Percentiles rank a stretch among this genome's conserved stretches.
These are phyloP conservation scores for Carex sylvatica DNA, from an alignment of 202 grass and related monocot species.

Conservation along the genomic window DNA sequence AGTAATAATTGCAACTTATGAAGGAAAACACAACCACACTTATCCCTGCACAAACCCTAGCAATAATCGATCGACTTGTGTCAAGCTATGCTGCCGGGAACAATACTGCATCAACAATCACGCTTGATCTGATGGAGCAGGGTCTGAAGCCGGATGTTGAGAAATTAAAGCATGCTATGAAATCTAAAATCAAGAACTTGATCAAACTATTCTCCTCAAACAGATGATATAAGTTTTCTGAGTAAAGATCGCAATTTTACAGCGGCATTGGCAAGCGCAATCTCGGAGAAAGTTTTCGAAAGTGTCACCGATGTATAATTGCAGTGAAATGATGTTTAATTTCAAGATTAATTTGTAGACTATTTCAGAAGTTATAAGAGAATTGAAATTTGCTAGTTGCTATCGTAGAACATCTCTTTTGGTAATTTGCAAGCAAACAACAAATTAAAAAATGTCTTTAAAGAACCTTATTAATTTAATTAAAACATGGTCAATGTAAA, in stretches of 20 bases:
- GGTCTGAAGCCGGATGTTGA: slow-evolving; percentile 21
- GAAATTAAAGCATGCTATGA: slow-evolving; percentile 29
- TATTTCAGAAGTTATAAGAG: neutral
- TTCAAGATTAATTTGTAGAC: neutral
- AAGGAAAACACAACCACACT: slow-evolving; percentile 77
- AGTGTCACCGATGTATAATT: slow-evolving; percentile 21
- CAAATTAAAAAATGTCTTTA: neutral
- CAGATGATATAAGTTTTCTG: slow-evolving; percentile 56
- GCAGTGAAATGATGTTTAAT: neutral
- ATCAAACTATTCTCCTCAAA: slow-evolving; percentile 46
- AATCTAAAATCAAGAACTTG: slow-evolving; percentile 45
- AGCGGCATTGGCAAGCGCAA: slow-evolving; percentile 39
- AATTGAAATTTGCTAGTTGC: neutral
- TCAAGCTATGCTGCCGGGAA: slow-evolving; percentile 19
- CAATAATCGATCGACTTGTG: neutral
- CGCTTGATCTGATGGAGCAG: slow-evolving; percentile 55
- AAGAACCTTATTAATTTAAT: neutral
- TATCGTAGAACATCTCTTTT: neutral
- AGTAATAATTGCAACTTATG: slow-evolving; percentile 68
- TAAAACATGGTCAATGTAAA: no score
- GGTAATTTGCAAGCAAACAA: neutral
- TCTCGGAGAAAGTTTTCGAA: slow-evolving; percentile 42
- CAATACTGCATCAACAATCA: slow-evolving; percentile 48
- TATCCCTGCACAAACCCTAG: neutral
- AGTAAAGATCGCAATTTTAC: slow-evolving; percentile 57